Evolutionary conservation across 108 stramenopile species (phyloP), one percentile per base, ranked within the genome.

Genomic region (Pinguiococcus pyrenoidosus): DNA sequence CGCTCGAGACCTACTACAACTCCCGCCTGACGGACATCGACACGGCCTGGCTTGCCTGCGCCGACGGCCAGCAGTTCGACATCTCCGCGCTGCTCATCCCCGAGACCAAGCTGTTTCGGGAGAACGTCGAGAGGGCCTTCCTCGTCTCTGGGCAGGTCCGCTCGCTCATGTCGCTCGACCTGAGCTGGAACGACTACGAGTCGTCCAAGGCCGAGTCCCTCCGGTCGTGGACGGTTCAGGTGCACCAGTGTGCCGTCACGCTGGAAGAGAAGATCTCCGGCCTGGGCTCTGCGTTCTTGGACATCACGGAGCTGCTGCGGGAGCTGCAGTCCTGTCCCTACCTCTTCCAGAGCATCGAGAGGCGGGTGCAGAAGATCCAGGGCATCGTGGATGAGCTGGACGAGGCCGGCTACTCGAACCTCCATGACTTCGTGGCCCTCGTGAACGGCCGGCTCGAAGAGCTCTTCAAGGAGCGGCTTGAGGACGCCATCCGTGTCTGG

Each of bases 231-330:
- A n/a, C n/a, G n/a, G n/a, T n/a, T n/a, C n/a, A n/a, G n/a, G n/a
- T n/a, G n/a, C n/a, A n/a, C n/a, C n/a, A n/a, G n/a, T n/a, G n/a
- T n/a, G 60, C 90, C 29, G 59, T 66, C 25, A 56, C 54, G 32
- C 75, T 97, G 32, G 91, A 97, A 52, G 84, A 89, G 60, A 59
- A 79, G 32, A 79, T 91, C 23, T 89, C 90, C 47, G 81, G 85
- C 47, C 78, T 94, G 66, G 79, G 74, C 27, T 49, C 86, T 36
- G 73, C 80, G 35, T 43, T 54, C 8, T 14, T 52, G 0, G 27
- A 12, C 13, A 32, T 35, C 14, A 44, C 49, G 1, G 66, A 70
- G 26, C 13, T 29, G 6, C 43, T 75, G 4, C 12, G 18, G 24
- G 17, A n/a, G 10, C 28, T 75, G 3, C 29, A 51, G 38, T 29